These are phyloP conservation scores for Metarhizium brunneum DNA, from an alignment of 2,329 filamentous ascomycete genomes.

Conservation along the genomic window DNA sequence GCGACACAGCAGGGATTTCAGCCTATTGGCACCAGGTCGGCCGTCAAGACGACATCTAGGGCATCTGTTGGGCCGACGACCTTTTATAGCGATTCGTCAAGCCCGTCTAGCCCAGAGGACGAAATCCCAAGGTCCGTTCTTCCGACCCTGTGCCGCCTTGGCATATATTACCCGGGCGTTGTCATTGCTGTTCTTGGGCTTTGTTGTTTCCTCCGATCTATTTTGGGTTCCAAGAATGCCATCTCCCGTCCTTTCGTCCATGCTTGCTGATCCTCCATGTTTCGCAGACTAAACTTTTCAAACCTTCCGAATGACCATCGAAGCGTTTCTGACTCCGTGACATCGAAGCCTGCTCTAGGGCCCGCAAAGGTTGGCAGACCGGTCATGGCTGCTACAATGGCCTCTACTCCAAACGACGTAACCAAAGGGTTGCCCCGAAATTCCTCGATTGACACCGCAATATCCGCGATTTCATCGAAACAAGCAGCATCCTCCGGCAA, in stretches of 20 bases:
- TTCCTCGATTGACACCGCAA: constrained; percentile 87
- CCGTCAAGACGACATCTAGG: constrained; percentile 4
- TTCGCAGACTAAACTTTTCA: constrained; percentile 16
- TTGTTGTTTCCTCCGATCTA: not conserved
- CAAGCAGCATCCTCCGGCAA: constrained; percentile 34
- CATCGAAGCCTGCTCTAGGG: constrained; percentile 32
- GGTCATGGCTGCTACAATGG: constrained; percentile 39
- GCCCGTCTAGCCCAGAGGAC: constrained; percentile 22
- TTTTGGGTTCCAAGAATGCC: not conserved
- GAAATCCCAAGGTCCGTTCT: constrained; percentile 23
- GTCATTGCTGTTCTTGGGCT: not conserved
- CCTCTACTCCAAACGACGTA: constrained; percentile 29
- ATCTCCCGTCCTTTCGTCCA: not conserved
- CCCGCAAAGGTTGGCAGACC: constrained; percentile 26
- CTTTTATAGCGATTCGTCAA: constrained; percentile 28
- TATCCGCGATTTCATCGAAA: constrained; percentile 63
- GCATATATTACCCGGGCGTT: not conserved
- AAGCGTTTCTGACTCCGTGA: constrained; percentile 35
- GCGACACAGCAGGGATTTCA: constrained; percentile 15
- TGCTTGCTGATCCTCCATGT: not conserved
- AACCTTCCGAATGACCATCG: constrained; percentile 38
- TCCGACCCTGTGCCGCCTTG: not conserved
- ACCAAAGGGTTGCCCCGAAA: constrained; percentile 51
- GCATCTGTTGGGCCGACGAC: constrained; percentile 17
- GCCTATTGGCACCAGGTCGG: constrained; percentile 8